Conservation (phyloP, 306 rosid species). For the Geum urbanum region DNA sequence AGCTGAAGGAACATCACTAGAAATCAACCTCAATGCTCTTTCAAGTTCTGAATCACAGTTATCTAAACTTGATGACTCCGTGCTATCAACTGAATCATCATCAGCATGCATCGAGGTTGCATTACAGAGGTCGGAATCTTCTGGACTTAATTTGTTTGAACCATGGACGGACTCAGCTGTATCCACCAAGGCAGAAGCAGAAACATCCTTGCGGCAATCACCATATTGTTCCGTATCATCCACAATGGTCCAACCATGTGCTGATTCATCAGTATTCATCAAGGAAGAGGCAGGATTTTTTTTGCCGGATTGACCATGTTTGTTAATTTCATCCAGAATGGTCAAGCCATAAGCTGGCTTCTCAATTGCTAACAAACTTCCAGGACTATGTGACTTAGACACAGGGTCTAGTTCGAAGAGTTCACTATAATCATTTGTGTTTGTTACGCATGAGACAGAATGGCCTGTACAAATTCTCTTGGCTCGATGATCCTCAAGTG, state of each 20-base stretch:
- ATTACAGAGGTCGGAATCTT: constrained; percentile 7
- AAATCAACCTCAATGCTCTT: constrained; percentile 4
- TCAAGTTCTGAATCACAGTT: constrained; percentile 1
- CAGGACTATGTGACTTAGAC: constrained; percentile 4
- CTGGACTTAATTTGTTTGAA: constrained; percentile 10
- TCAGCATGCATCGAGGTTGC: not conserved
- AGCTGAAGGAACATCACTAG: not conserved
- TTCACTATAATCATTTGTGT: not conserved
- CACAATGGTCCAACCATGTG: constrained; percentile 1
- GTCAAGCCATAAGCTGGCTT: constrained; percentile 7
- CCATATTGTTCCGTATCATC: constrained; percentile 11
- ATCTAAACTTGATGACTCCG: constrained; percentile 1
- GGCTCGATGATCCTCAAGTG: constrained; percentile 7
- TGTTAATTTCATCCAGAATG: constrained; percentile 1
- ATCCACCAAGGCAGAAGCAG: not conserved
- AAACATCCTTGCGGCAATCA: not conserved
- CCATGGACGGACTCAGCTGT: constrained; percentile 3
- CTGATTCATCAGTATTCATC: not conserved
- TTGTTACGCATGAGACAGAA: constrained; percentile 1
- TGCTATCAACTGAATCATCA: not conserved
- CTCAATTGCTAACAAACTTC: constrained; percentile 16
- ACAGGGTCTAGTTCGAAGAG: not conserved
- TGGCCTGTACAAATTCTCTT: not conserved
- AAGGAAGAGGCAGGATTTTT: not conserved
- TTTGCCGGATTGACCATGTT: not conserved